Base-by-base conservation (phyloP, 2,329 filamentous ascomycete genomes). In the Pseudogymnoascus sp. region DNA sequence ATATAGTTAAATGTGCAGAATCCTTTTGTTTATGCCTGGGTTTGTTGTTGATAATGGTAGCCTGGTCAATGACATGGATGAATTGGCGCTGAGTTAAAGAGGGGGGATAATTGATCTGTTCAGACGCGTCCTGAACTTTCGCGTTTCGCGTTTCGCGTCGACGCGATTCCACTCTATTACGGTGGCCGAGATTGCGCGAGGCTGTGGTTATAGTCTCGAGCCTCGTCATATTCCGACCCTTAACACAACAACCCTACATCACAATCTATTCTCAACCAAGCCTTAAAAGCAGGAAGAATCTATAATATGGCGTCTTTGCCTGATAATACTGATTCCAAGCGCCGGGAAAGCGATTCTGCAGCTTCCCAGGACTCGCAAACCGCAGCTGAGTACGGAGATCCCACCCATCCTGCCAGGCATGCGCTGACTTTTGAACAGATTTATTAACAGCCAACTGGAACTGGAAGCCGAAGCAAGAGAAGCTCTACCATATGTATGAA, bases 401-500 rank as follows among this genome's bases (percentile, higher is more conserved):
- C n/a, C 57, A 33, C 57, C 61, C 57, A 25, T 11, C 58, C 30
- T 8, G 36, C 20, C 59, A 25, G 22, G 15, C 15, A 12, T 58
- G 20, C 57, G 36, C 61, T 67, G 35, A 69, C 30, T 22, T 37
- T 38, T 18, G 11, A 15, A 4, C 61, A 93, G 89, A 28, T 97
- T 95, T 72, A 91, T 99, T 67, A 85, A 90, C 68, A 86, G 86
- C 61, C 94, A 99, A 72, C 86, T 97, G 71, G 86, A 88, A 67
- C 86, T 99, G 60, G 94, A 99, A 76, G 90, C 90, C 18, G 94
- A 99, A 76, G 94, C 94, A 53, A 91, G 92, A 68, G 93, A 99
- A 79, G 90, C 90, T 64, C 82, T 99, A 6, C 94, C 94, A 66
- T 99, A 96, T 72, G 91, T 95, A 77, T 69, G 84, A 67, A 14